A percentile compares a stretch with the other conserved stretches of the same genome.
Conservation (phyloP, 2,329 filamentous ascomycete species). For the Alternaria panax region DNA sequence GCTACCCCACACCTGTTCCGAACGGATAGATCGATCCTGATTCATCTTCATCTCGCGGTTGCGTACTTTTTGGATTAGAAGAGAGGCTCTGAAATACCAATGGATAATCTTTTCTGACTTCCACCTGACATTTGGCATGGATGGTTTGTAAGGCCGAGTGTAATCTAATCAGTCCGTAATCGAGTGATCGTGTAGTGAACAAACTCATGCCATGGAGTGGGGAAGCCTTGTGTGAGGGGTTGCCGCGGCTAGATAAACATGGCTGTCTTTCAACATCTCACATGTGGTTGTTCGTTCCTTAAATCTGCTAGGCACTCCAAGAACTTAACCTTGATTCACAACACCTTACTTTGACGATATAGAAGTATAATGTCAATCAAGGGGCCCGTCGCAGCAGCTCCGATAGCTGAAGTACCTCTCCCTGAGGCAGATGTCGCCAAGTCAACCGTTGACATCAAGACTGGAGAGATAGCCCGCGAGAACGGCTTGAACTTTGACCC, state of each 20-base stretch:
- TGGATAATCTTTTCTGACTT: background rate
- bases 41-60: background rate
- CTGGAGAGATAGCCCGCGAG: conserved; percentile 21
- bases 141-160: background rate
- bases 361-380: conserved; percentile 19
- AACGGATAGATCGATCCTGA: background rate
- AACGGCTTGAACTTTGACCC: conserved; percentile 35
- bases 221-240: background rate
- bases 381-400: conserved; percentile 20
- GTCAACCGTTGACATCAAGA: conserved; percentile 24
- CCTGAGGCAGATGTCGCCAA: conserved; percentile 19
- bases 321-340: background rate
- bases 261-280: background rate
- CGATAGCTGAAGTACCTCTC: conserved; percentile 26
- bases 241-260: background rate
- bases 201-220: background rate
- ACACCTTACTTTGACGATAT: background rate
- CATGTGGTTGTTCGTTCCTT: background rate
- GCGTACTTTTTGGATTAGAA: background rate
- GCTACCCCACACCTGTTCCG: background rate
- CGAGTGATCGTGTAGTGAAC: background rate
- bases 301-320: background rate
- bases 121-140: background rate
- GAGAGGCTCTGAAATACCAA: background rate
- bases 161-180: background rate